Evolutionary conservation across 2,329 filamentous ascomycete genomes (phyloP).

Genomic region (Rhinocladiella mackenziei): DNA sequence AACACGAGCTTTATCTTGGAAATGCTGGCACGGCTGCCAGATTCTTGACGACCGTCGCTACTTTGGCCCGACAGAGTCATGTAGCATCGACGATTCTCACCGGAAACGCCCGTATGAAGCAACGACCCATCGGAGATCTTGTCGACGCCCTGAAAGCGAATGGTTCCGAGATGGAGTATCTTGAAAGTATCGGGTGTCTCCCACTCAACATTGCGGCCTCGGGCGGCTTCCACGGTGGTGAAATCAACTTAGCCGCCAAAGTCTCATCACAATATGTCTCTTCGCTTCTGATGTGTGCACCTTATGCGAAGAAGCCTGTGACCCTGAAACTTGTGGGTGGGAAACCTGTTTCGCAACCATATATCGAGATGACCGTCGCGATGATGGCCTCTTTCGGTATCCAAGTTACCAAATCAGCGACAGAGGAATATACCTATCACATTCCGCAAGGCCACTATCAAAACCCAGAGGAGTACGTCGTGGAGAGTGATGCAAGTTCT

Average conservation of each 20-base stretch:
- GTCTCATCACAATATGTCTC: constrained; percentile 99
- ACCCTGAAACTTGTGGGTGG: constrained; percentile 88
- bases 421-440: constrained; percentile 85
- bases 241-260: constrained; percentile 88
- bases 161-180: constrained; percentile 79
- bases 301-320: constrained; percentile 91
- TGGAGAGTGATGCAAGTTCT: constrained; percentile 96
- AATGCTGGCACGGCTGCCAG: constrained; percentile 95
- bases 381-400: constrained; percentile 97
- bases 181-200: constrained; percentile 77
- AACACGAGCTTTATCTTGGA: constrained; percentile 79
- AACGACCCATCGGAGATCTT: constrained; percentile 85
- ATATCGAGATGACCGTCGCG: constrained; percentile 97
- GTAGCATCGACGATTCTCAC: constrained; percentile 74
- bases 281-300: constrained; percentile 91
- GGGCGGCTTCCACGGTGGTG: constrained; percentile 76
- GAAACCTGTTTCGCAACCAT: constrained; percentile 92
- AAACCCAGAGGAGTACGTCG: constrained; percentile 79
- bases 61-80: constrained; percentile 66
- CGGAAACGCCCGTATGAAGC: constrained; percentile 94
- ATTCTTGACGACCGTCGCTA: constrained; percentile 87
- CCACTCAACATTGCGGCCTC: constrained; percentile 79
- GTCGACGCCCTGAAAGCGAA: constrained; percentile 86
- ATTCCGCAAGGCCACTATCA: constrained; percentile 80
- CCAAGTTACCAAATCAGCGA: constrained; percentile 67